These are phyloP conservation scores for Plasmodium adleri DNA, from an alignment of 169 alveolate species.

Conservation along the genomic window DNA sequence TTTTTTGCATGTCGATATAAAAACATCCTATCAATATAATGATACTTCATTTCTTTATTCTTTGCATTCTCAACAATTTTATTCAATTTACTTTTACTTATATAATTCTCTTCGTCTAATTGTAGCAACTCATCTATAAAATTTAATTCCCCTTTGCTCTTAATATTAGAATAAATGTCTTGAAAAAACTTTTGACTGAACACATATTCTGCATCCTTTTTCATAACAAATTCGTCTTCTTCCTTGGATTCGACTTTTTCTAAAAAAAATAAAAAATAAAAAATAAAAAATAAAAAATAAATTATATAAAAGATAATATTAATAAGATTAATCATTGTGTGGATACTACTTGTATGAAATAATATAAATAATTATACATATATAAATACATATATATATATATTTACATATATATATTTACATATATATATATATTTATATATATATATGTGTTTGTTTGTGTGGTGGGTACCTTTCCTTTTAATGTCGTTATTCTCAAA, in stretches of 20 bases:
- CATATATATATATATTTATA: background rate
- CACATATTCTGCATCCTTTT: constrained; percentile 61
- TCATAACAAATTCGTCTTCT: constrained; percentile 34
- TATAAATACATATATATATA: background rate
- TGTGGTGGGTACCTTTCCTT: constrained; percentile 19
- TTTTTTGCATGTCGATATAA: constrained; percentile 67
- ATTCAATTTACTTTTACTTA: constrained; percentile 51
- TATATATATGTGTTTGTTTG: background rate
- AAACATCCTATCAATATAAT: constrained; percentile 68
- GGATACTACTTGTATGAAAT: no score
- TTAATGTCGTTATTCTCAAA: constrained; percentile 45
- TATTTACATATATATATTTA: background rate
- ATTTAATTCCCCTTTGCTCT: constrained; percentile 59
- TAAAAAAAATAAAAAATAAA: background rate
- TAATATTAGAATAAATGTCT: constrained; percentile 53
- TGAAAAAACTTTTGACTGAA: constrained; percentile 40
- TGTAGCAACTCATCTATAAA: constrained; percentile 46
- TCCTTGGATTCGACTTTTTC: constrained; percentile 50
- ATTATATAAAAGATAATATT: no score
- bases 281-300: no score
- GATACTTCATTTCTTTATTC: constrained; percentile 65
- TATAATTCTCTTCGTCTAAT: constrained; percentile 43
- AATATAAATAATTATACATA: no score
- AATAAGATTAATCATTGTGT: no score
- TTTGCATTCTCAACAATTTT: constrained; percentile 66